Evolutionary conservation across 108 stramenopile genomes (phyloP).

Genomic region (Cyclotella cryptica): DNA sequence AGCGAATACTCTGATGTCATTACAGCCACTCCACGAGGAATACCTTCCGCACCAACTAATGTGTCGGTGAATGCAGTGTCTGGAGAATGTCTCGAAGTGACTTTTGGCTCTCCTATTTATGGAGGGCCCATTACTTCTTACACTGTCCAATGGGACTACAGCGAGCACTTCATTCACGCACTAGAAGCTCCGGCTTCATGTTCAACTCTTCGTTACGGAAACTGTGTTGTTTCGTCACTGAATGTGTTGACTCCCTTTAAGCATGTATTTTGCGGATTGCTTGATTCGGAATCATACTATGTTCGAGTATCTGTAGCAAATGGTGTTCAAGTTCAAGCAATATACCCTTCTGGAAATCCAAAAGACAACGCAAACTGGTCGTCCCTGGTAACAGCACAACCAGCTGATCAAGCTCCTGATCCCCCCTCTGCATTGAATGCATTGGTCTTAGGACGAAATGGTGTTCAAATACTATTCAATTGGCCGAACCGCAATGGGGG

Average conservation of each 20-base stretch:
- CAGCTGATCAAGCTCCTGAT: conserved; percentile 67
- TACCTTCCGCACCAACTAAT: conserved; percentile 44
- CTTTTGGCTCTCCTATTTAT: conserved; percentile 63
- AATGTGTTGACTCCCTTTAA: conserved; percentile 55
- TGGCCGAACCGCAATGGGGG: conserved; percentile 73
- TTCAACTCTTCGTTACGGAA: conserved; percentile 54
- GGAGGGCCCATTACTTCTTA: conserved; percentile 64
- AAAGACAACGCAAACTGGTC: conserved; percentile 72
- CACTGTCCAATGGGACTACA: conserved; percentile 78
- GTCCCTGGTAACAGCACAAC: conserved; percentile 27
- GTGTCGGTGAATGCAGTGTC: conserved; percentile 36
- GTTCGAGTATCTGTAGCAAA: conserved; percentile 74
- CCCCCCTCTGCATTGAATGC: conserved; percentile 55
- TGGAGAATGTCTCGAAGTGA: conserved; percentile 50
- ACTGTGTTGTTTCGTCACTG: conserved; percentile 56
- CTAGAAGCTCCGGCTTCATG: conserved; percentile 50
- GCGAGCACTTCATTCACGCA: conserved; percentile 49
- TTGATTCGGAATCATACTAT: conserved; percentile 58
- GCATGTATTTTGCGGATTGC: conserved; percentile 60
- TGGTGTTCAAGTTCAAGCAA: conserved; percentile 57
- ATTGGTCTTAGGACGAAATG: conserved; percentile 44
- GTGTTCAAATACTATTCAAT: conserved; percentile 61
- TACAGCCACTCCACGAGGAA: conserved; percentile 33
- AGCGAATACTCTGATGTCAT: conserved; percentile 45
- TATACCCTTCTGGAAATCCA: conserved; percentile 57